Evolutionary conservation across 768 basidiomycete genomes (phyloP).

Genomic region (Xerocomellus chrysenteron): DNA sequence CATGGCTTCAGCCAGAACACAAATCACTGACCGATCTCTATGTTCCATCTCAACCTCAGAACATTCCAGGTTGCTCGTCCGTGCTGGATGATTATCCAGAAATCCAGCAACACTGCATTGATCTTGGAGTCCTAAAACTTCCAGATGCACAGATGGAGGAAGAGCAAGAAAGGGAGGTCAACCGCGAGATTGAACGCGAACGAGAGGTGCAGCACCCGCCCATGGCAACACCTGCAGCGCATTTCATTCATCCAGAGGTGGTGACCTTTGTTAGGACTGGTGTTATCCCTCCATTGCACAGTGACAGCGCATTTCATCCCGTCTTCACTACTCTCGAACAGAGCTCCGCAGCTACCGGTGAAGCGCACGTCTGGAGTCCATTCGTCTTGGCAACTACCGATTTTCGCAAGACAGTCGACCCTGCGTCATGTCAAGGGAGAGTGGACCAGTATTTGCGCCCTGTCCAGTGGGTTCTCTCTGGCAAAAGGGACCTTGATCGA

Average conservation of each 20-base stretch:
- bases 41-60: background rate
- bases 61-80: background rate
- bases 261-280: too few relatives aligned
- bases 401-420: background rate
- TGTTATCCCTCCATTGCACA: background rate
- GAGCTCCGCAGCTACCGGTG: background rate
- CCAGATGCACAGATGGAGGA: constrained; percentile 20
- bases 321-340: background rate
- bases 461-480: background rate
- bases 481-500: background rate
- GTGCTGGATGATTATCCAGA: background rate
- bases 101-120: background rate
- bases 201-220: background rate
- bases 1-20: background rate
- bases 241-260: background rate
- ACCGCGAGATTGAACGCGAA: constrained; percentile 38
- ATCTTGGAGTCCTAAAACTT: background rate
- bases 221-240: too few relatives aligned
- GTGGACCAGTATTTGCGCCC: background rate
- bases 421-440: background rate
- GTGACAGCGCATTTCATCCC: constrained; percentile 5
- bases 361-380: background rate
- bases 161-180: constrained; percentile 48
- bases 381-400: background rate
- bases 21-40: background rate